phyloP scores from a whole-genome alignment of 176 grass and related monocot species.

The Zizania latifolia region DNA sequence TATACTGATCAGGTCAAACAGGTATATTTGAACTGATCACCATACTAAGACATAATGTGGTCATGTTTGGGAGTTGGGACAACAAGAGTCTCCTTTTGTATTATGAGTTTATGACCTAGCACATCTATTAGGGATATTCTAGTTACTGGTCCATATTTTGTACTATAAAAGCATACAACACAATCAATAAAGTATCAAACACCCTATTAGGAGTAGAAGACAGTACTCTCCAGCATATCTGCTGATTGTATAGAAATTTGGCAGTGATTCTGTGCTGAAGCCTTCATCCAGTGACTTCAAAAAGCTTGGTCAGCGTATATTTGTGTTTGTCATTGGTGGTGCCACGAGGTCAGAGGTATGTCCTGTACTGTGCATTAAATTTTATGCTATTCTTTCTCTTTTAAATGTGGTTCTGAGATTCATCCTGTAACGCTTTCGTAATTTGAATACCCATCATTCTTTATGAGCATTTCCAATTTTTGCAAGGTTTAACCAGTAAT shows the following conservation, averaged over 20 bases:
- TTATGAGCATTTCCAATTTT: no score
- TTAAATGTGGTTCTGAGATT: no score
- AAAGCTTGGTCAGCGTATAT: constrained; percentile 66
- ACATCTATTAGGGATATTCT: neutral
- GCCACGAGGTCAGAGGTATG: constrained; percentile 72
- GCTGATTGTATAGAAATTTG: constrained; percentile 17
- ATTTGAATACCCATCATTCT: neutral
- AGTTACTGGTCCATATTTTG: neutral
- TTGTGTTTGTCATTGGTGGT: constrained; percentile 79
- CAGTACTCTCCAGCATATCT: constrained; percentile 1
- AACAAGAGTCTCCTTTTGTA: neutral
- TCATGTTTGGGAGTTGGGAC: no score
- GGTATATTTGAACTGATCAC: no score
- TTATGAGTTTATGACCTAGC: neutral
- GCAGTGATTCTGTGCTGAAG: constrained; percentile 71
- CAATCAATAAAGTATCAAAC: neutral
- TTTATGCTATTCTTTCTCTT: no score
- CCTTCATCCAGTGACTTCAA: constrained; percentile 66
- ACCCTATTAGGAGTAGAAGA: neutral
- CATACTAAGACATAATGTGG: no score
- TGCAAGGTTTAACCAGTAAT: no score
- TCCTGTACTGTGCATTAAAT: no score
- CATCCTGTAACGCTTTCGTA: neutral
- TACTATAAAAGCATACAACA: neutral
- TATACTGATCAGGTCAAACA: no score